Conservation (phyloP, 2,329 filamentous ascomycete genomes). For the Albifimbria verrucaria region DNA sequence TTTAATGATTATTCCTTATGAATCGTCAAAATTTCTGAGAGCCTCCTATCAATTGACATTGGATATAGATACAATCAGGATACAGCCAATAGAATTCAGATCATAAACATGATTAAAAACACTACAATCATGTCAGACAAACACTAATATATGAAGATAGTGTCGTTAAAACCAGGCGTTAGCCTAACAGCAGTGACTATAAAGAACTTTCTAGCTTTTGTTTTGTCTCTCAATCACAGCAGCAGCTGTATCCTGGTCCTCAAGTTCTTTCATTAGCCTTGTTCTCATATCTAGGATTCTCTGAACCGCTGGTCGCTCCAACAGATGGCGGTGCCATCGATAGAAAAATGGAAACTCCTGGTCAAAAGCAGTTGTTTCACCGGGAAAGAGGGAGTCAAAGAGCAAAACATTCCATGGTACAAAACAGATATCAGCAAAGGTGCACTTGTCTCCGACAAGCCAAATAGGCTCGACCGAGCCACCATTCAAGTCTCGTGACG, state of each 20-base stretch:
- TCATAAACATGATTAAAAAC: too few species aligned
- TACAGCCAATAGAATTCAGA: too few species aligned
- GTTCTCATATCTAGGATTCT: background rate
- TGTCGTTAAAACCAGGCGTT: too few species aligned
- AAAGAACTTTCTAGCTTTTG: too few species aligned
- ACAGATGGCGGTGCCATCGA: background rate
- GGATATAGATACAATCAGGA: too few species aligned
- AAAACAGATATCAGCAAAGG: slow-evolving; percentile 37
- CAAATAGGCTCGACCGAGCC: slow-evolving; percentile 24
- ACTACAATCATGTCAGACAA: too few species aligned
- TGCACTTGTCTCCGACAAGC: slow-evolving; percentile 39
- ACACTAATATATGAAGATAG: too few species aligned
- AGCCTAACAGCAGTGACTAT: too few species aligned
- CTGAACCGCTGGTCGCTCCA: background rate
- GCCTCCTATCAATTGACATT: too few species aligned
- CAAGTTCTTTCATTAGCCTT: slow-evolving; percentile 1
- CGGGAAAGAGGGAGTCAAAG: background rate
- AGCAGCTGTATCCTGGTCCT: background rate
- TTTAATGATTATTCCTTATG: too few species aligned
- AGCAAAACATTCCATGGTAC: slow-evolving; percentile 18
- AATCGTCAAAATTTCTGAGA: too few species aligned
- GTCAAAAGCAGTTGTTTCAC: background rate
- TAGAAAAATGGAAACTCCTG: background rate
- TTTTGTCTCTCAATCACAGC: background rate
- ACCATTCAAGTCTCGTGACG: background rate